These are phyloP conservation scores for Sporothrix schenckii DNA, from an alignment of 2,329 filamentous ascomycete species.

Conservation along the genomic window DNA sequence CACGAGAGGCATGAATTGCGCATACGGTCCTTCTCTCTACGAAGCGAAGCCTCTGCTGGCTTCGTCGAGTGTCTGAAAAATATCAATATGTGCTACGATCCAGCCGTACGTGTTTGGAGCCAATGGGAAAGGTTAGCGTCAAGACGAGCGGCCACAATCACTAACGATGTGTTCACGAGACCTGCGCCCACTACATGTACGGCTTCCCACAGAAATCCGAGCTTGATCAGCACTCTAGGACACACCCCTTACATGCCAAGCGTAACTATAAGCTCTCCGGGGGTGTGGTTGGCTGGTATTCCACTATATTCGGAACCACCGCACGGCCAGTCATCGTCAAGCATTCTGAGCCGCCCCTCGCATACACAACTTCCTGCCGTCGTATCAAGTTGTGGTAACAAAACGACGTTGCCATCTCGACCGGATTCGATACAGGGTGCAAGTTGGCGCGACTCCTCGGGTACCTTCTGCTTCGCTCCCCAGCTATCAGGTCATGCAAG, in stretches of 20 bases:
- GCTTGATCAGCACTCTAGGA: conserved; percentile 54
- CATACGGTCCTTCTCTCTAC: conserved; percentile 44
- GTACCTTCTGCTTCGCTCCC: conserved; percentile 44
- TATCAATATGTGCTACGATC: conserved; percentile 55
- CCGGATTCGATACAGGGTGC: conserved; percentile 37
- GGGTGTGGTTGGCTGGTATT: conserved; percentile 41
- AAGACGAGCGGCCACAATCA: conserved; percentile 41
- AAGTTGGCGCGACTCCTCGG: neutral
- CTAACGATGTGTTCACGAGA: conserved; percentile 53
- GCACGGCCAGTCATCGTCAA: conserved; percentile 37
- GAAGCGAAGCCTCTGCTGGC: conserved; percentile 50
- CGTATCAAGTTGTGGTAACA: conserved; percentile 44
- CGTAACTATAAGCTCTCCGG: conserved; percentile 42
- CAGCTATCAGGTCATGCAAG: neutral
- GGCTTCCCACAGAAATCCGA: conserved; percentile 57
- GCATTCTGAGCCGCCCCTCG: conserved; percentile 44
- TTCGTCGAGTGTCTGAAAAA: conserved; percentile 58
- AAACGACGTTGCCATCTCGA: conserved; percentile 45
- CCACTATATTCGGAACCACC: neutral
- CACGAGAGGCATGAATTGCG: conserved; percentile 48
- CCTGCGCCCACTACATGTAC: conserved; percentile 53
- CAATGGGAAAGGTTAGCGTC: conserved; percentile 46
- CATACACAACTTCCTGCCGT: conserved; percentile 42
- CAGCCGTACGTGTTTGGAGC: conserved; percentile 49
- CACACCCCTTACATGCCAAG: conserved; percentile 43